A percentile compares a stretch with the other conserved stretches of the same genome.
Evolutionary conservation across 306 rosid genomes (phyloP).

Genomic region (Arachis stenosperma): DNA sequence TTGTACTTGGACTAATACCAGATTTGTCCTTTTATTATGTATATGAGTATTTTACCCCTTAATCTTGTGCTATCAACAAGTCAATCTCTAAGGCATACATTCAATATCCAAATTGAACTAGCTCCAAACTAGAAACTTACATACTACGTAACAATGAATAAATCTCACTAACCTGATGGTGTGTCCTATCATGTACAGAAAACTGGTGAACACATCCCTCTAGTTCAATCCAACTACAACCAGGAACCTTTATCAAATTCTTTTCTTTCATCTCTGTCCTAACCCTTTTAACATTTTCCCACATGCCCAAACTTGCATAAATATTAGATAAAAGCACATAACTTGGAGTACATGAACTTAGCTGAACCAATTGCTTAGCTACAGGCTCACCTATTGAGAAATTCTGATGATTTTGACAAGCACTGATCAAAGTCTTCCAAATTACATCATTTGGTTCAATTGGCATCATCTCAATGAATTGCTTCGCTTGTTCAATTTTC

Average conservation of each 20-base stretch:
- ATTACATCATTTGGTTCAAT: constrained; percentile 77
- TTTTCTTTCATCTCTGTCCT: constrained; percentile 63
- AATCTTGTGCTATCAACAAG: background rate
- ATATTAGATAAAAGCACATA: constrained; percentile 73
- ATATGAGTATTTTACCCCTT: background rate
- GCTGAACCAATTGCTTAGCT: constrained; percentile 52
- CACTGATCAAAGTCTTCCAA: constrained; percentile 74
- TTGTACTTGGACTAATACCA: too few species aligned
- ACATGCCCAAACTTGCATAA: constrained; percentile 66
- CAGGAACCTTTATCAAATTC: constrained; percentile 58
- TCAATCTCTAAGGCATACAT: background rate
- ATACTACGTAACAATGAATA: constrained; percentile 59
- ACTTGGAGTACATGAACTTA: constrained; percentile 55
- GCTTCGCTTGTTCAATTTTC: constrained; percentile 62
- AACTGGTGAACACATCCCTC: constrained; percentile 72
- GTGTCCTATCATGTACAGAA: constrained; percentile 65
- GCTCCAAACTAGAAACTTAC: constrained; percentile 39
- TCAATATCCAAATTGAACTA: constrained; percentile 24
- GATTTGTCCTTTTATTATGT: background rate
- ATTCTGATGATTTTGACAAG: constrained; percentile 60
- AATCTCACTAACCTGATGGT: constrained; percentile 63
- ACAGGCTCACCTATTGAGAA: constrained; percentile 55
- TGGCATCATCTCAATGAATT: constrained; percentile 64
- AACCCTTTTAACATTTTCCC: constrained; percentile 60
- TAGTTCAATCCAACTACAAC: constrained; percentile 78